Base-by-base conservation (phyloP, 208 protist genomes). In the Crithidia mellificae region DNA sequence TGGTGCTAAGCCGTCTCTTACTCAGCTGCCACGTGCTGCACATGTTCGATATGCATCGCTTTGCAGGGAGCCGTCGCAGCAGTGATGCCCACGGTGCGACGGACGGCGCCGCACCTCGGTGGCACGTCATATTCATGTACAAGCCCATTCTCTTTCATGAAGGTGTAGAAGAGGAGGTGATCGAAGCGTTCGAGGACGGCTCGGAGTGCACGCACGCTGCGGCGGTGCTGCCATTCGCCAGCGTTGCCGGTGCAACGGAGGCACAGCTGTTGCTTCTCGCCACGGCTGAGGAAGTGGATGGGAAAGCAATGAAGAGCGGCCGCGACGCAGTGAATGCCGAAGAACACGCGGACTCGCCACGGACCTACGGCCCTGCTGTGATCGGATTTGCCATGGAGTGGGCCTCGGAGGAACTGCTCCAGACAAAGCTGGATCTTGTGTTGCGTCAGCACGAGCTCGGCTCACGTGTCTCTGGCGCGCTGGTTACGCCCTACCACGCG, bases 371-470 rank as follows among this genome's bases (percentile, higher is more conserved):
- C 2, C 70, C 70, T 15, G 70, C 47, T 2, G 77, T 85, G 47
- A 68, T 85, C 5, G 83, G 83, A 14, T 89, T 86, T 63, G 57
- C 70, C 7, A 84, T 86, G 80, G 68, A 72, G 67, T 89, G 83
- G 83, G 38, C 52, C 6, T 74, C 71, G 9, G 72, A 64, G 22
- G 71, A 24, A 25, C 66, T 71, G 11, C 41, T 76, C 11, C 30
- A 72, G 20, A 57, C 55, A 14, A 88, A 81, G 68, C 57, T 84
- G 8, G 44, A 43, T 12, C 78, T 83, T 68, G 63, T 77, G 14
- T 44, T 79, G 17, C 29, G 17, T 38, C 61, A 73, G 50, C 68
- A 74, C 30, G 9, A 53, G 9, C 15, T 47, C 12, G 58, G 44
- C 58, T 46, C 7, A 29, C 11, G 19, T 47, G 19, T 43, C 55